phyloP scores from a whole-genome alignment of 2,329 filamentous ascomycete species.

The Penicillium rolfsii region DNA sequence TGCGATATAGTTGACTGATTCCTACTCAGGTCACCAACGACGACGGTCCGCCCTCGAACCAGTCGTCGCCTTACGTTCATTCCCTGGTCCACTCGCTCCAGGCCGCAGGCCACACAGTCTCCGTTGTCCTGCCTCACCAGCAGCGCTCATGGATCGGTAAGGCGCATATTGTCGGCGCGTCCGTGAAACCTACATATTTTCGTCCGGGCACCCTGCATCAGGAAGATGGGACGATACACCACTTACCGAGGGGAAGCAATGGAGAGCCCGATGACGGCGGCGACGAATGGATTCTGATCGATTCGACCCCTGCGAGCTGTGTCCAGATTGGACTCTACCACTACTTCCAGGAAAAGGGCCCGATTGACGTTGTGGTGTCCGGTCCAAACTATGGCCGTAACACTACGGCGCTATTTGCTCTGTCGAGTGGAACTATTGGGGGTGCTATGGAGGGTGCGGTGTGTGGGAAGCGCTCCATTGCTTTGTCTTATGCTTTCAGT shows the following conservation, averaged over 20 bases:
- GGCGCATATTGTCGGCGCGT: conserved; percentile 91
- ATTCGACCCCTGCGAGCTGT: conserved; percentile 79
- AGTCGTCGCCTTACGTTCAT: conserved; percentile 80
- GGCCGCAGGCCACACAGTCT: conserved; percentile 79
- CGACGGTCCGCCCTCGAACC: conserved; percentile 76
- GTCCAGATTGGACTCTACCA: conserved; percentile 82
- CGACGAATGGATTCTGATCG: conserved; percentile 80
- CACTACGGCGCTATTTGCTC: conserved; percentile 75
- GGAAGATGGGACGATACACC: conserved; percentile 69
- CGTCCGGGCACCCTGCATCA: conserved; percentile 64
- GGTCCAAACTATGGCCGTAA: conserved; percentile 85
- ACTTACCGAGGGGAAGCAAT: conserved; percentile 57
- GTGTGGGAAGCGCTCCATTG: conserved; percentile 72
- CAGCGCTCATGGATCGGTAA: conserved; percentile 99
- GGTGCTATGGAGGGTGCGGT: conserved; percentile 77
- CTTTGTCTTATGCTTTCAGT: conserved; percentile 89
- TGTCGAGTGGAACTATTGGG: conserved; percentile 77
- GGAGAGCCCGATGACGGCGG: conserved; percentile 56
- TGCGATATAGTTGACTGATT: conserved; percentile 11
- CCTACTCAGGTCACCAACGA: conserved; percentile 63
- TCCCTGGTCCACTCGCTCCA: conserved; percentile 72
- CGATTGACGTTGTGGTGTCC: conserved; percentile 75
- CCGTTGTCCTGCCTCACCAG: conserved; percentile 84
- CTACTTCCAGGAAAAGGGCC: conserved; percentile 72
- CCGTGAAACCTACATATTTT: conserved; percentile 83